Conservation (phyloP, 139 green algal species). For the Chlorella sorokiniana region DNA sequence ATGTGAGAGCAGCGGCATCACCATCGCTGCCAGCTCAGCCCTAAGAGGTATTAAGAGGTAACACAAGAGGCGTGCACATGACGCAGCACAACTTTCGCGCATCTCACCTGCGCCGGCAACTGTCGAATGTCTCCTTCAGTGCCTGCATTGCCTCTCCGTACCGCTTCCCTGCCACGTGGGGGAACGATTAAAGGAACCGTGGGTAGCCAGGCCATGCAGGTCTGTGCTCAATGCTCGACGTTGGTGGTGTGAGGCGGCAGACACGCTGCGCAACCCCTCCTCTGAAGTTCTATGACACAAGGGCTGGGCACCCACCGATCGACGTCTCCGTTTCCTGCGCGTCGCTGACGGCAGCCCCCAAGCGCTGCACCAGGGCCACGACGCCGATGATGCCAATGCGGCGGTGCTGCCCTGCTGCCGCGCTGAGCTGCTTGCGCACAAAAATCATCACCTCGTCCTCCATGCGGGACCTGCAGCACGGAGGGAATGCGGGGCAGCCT, state of each 20-base stretch:
- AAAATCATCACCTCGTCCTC: conserved; percentile 50
- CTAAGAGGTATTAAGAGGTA: not conserved
- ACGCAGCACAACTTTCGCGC: not conserved
- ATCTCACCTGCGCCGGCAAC: conserved; percentile 6
- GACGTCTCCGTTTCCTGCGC: not conserved
- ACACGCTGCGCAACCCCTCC: no score
- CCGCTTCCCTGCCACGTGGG: conserved; percentile 31
- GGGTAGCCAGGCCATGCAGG: not conserved
- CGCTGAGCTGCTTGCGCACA: conserved; percentile 43
- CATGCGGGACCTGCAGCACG: conserved; percentile 27
- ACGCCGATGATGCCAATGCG: conserved; percentile 46
- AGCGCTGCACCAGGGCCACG: conserved; percentile 45
- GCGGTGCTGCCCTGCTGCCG: conserved; percentile 8
- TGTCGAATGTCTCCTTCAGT: conserved; percentile 33
- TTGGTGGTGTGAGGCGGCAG: not conserved
- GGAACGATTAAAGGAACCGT: not conserved
- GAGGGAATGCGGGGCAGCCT: no score
- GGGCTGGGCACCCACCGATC: not conserved
- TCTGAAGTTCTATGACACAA: no score
- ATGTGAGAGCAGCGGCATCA: no score
- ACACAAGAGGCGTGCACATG: not conserved
- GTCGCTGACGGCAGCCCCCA: conserved; percentile 14
- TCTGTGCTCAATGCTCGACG: no score
- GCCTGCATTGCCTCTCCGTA: conserved; percentile 39
- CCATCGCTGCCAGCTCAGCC: not conserved